A percentile compares a stretch with the other conserved stretches of the same genome.
These are phyloP conservation scores for Metrosideros polymorpha DNA, from an alignment of 441 rosid genomes.

Conservation along the genomic window DNA sequence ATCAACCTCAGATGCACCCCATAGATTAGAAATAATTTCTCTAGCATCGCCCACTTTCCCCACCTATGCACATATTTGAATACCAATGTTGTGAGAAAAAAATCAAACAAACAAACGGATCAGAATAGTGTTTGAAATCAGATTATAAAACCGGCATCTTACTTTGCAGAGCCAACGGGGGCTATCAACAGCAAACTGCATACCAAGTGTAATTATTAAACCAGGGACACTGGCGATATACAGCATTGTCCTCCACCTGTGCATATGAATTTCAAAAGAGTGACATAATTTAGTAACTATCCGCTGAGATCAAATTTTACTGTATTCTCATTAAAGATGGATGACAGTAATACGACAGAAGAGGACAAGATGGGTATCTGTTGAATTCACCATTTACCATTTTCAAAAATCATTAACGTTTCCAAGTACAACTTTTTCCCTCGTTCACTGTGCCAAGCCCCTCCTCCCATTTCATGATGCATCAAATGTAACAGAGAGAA, in stretches of 20 bases:
- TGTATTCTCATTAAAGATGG: not conserved
- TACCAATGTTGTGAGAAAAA: conserved; percentile 3
- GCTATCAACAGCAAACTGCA: conserved; percentile 80
- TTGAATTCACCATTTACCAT: not conserved
- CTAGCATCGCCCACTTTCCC: conserved; percentile 55
- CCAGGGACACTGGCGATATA: conserved; percentile 53
- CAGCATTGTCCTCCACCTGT: conserved; percentile 81
- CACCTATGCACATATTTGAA: conserved; percentile 19
- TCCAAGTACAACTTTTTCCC: not conserved
- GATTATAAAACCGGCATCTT: conserved; percentile 5
- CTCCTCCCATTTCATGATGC: not conserved
- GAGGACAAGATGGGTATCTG: not conserved
- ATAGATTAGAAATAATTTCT: conserved; percentile 38
- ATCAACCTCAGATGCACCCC: conserved; percentile 62
- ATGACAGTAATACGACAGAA: not conserved
- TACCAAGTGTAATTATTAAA: conserved; percentile 46
- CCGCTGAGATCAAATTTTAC: not conserved
- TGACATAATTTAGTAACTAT: not conserved
- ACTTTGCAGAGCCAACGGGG: conserved; percentile 85
- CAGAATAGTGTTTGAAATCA: not conserved
- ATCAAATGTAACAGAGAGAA: not conserved
- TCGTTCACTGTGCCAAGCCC: not conserved
- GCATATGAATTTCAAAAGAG: not conserved
- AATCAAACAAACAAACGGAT: too few species aligned
- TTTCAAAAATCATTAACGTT: not conserved